Evolutionary conservation across 2,329 filamentous ascomycete genomes (phyloP), one percentile per base, ranked within the genome.

Genomic region (Ceratocystis colombiana): DNA sequence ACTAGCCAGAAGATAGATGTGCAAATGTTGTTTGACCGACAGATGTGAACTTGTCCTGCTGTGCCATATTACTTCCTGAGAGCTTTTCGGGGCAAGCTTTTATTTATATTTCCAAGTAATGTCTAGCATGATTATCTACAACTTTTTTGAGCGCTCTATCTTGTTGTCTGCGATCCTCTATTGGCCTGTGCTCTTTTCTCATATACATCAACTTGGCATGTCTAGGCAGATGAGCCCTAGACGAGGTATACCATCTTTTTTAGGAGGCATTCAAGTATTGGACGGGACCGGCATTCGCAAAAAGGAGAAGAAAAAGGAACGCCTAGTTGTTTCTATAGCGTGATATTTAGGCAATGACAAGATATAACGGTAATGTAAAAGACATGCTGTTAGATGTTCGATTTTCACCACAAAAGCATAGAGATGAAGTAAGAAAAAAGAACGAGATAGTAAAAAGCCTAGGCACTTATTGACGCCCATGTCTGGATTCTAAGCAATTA

Each of bases 261-360:
- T 33, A 33, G 30, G 30, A 33, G 37, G 10, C 10, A 41, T 41
- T 41, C 37, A 41, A 41, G 3, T 12, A 12, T 10, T 10, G 37
- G 10, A 41, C 37, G 30, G 30, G 22, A 22, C 15, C 3, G 5
- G 10, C n/a, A 33, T 33, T 33, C 30, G 30, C 30, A 33, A 7
- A 33, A 8, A 55, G 20, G 20, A 55, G 50, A 55, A 55, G 12
- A 22, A 28, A 55, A 55, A 28, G 50, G n/a, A 25, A 20, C 45
- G 45, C 45, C 45, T 48, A 48, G 20, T 30, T 15, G 25, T 57
- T 57, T 22, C 25, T 57, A 57, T 57, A 28, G 22, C 53, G 25
- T 57, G 15, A 57, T 57, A 57, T 57, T 30, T 57, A 57, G 53
- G 30, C 22, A 22, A 57, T 57, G 53, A 57, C 22, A 30, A 57